Base-by-base conservation (phyloP, 169 alveolate species). In the Cryptosporidium meleagridis region DNA sequence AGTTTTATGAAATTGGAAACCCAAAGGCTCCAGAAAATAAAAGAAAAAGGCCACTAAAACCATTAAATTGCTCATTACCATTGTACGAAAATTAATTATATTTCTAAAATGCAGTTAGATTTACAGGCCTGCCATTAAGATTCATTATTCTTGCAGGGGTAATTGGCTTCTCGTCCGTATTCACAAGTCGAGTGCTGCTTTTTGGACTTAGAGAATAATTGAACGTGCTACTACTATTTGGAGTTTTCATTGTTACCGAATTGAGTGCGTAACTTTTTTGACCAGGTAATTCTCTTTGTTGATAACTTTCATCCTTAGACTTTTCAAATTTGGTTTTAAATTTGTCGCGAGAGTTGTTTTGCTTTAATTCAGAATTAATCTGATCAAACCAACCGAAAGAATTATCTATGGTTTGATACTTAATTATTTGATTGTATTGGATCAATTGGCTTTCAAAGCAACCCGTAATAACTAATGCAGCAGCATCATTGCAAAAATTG, bases 401-500 rank as follows among this genome's bases (percentile, higher is more conserved):
- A n/a, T 59, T 80, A 55, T 59, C 89, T 26, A 75, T 33, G 29
- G 39, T 39, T 59, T 80, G 39, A 65, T 29, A 61, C 35, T 80
- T 80, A 31, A 80, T 18, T 44, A 67, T 80, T 45, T 80, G 87
- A 59, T 53, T 55, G 61, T 70, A 69, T 52, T 75, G 86, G 3
- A 72, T 51, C 14, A 72, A 41, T 16, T 86, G 51, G 53, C 85
- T 86, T n/a, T 87, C 86, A 53, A 84, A 61, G 61, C 85, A 70
- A 80, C 75, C 55, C 39, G 92, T 70, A 12, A 93, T 85, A 61
- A 93, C 92, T 48, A 91, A 59, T 52, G 85, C 86, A 26, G 94
- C 93, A 35, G 93, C 94, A 59, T 91, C 94, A 69, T 91, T 91
- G 68, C 85, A 84, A 72, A 71, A 91, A 37, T 62, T 67, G 44